Evolutionary conservation across 139 green algal species (phyloP), one percentile per base, ranked within the genome.

Genomic region (Chlorella sp.): DNA sequence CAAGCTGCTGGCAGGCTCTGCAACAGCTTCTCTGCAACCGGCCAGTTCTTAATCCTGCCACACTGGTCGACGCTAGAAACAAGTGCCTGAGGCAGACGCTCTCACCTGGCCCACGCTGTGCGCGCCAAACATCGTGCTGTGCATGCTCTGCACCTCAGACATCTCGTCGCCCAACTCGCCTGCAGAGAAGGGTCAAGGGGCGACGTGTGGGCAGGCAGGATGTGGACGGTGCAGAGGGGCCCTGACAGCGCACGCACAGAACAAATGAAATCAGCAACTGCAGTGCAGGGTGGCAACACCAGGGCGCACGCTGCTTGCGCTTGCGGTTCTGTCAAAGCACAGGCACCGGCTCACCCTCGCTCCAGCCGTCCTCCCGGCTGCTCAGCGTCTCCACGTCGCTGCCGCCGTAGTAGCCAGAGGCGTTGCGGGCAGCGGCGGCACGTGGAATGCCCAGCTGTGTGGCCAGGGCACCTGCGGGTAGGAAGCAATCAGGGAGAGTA

Each of bases 281-380:
- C 75, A 48, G 40, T 15, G 14, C 75, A 36, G 37, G 69, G 69
- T 34, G 14, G 71, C 32, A 28, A 2, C 28, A 78, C 14, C 71
- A 78, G 28, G 2, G 28, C 21, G 30, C 28, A 2, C 71, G 71
- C 30, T 39, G 71, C 71, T n/a, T n/a, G n/a, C n/a, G n/a, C n/a
- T n/a, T n/a, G n/a, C n/a, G n/a, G n/a, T n/a, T n/a, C n/a, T n/a
- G n/a, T n/a, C 71, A 37, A 4, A 36, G 28, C 71, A 34, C 75
- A 24, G 18, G 34, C 37, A 30, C 5, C 37, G 37, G 3, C 85
- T 53, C 85, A 89, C 85, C 85, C 34, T 89, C 85, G 42, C 85
- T 89, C 85, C 85, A 89, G 42, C 60, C 82, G 22, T 81, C 85
- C 4, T 81, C 85, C 2, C 85, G 85, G 85, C 85, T 89, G 85